phyloP scores from a whole-genome alignment of 2,329 filamentous ascomycete species.

The Pseudogymnoascus sp. region DNA sequence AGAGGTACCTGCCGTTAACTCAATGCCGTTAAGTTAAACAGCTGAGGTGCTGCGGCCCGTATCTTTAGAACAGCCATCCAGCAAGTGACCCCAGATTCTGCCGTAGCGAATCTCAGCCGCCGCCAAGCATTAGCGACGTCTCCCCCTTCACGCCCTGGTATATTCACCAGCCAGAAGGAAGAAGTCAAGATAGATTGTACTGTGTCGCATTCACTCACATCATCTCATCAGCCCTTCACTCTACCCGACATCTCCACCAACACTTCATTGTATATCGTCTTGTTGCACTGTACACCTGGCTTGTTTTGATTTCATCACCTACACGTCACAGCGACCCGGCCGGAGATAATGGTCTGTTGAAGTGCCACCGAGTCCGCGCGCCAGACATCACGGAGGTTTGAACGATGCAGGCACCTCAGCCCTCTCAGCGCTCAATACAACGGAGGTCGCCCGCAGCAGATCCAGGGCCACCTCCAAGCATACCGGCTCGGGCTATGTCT shows the following conservation, averaged over 20 bases:
- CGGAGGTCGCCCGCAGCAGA: conserved; percentile 60
- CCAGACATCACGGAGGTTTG: not conserved
- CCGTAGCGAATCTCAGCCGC: conserved; percentile 7
- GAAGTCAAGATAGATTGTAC: conserved; percentile 1
- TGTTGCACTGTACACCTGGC: not conserved
- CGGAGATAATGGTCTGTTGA: conserved; percentile 9
- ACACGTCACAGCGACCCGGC: conserved; percentile 1
- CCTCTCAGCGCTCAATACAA: conserved; percentile 50
- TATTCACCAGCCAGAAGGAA: not conserved
- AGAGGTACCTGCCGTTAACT: conserved; percentile 8
- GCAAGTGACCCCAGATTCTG: not conserved
- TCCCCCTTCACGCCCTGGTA: conserved; percentile 4
- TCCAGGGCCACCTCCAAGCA: conserved; percentile 50
- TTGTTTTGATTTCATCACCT: not conserved
- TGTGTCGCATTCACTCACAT: not conserved
- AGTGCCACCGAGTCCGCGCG: not conserved
- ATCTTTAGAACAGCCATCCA: conserved; percentile 3
- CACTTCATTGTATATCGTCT: not conserved
- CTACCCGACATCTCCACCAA: not conserved
- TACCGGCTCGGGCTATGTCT: conserved; percentile 53
- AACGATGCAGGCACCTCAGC: conserved; percentile 47
- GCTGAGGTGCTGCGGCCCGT: conserved; percentile 7
- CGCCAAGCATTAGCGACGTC: conserved; percentile 11
- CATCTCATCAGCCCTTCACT: not conserved
- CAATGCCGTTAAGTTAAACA: not conserved